Base-by-base conservation (phyloP, 495 filamentous ascomycete genomes). In the Talaromyces stipitatus region DNA sequence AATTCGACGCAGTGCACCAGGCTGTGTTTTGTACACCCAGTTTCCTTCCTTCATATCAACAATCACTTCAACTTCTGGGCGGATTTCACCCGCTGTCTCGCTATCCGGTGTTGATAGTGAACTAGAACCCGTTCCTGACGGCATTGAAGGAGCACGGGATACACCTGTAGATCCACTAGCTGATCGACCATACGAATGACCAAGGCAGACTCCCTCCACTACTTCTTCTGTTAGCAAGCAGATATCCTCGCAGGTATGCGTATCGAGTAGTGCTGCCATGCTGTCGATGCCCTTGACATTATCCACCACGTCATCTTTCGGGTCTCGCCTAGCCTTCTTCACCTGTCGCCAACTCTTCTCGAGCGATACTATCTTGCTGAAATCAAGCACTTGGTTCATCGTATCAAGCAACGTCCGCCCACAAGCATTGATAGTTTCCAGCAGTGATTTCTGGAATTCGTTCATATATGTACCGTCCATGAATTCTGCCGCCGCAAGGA, bases 361-460 rank as follows among this genome's bases (percentile, higher is more conserved):
- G 36, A 81, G 64, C 0, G 78, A 78, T 45, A 85, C 87, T 36
- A 89, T 82, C 59, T 88, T 89, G 58, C 82, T 84, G 64, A 83
- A 88, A 60, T 90, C 86, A 1, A 91, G 75, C 0, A 87, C 84
- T 64, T 91, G 86, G 58, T 90, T 85, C 66, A 91, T 86, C 0
- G 87, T 90, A 60, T 94, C 89, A 12, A 95, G 72, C 2, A 94
- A 65, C 0, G 89, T 92, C 54, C 82, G 80, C 0, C 86, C 86
- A 57, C 87, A 94, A 4, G 83, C 82, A 51, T 89, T 83, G 54
- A 94, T 81, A 6, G 87, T 90, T 50, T 87, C 79, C 1, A 90
- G 74, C 41, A 90, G 76, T n/a, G 81, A 84, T 26, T 72, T 70
- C 64, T 89, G 85, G 32, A 80, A 81, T 32, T 78, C 70, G 56